Evolutionary conservation across 2,329 filamentous ascomycete genomes (phyloP).

Genomic region (Conoideocrella luteorostrata): DNA sequence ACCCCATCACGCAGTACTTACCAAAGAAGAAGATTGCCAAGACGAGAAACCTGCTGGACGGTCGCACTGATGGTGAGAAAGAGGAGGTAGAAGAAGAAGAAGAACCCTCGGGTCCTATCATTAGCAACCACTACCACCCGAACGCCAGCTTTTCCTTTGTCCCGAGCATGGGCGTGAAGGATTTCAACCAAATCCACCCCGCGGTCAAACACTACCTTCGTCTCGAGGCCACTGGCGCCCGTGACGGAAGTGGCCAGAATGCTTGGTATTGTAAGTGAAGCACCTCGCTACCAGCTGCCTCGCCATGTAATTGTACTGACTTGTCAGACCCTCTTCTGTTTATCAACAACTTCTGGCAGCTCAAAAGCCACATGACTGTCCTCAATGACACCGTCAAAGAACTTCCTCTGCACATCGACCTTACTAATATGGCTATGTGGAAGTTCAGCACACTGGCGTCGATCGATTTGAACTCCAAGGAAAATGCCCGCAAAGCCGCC

Average conservation of each 20-base stretch:
- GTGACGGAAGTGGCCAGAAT: conserved; percentile 79
- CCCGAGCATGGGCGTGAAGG: conserved; percentile 67
- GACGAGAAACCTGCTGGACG: conserved; percentile 77
- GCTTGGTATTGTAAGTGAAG: conserved; percentile 71
- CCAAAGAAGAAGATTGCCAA: conserved; percentile 86
- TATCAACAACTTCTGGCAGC: conserved; percentile 95
- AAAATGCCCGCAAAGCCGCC: conserved; percentile 71
- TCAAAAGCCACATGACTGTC: conserved; percentile 83
- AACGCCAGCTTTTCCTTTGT: conserved; percentile 89
- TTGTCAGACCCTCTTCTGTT: conserved; percentile 69
- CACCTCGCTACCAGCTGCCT: background rate
- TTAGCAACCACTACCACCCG: conserved; percentile 87
- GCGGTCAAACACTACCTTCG: conserved; percentile 71
- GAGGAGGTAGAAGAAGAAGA: conserved; percentile 43
- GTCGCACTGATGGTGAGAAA: conserved; percentile 30
- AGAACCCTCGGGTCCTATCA: conserved; percentile 57
- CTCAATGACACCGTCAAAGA: conserved; percentile 84
- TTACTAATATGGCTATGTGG: conserved; percentile 79
- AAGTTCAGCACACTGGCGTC: conserved; percentile 82
- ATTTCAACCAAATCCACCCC: conserved; percentile 61
- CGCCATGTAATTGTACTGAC: background rate
- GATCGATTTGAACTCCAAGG: conserved; percentile 81
- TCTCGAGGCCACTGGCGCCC: conserved; percentile 71
- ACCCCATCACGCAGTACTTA: conserved; percentile 83
- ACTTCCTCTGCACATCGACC: conserved; percentile 74